Evolutionary conservation across 495 filamentous ascomycete species (phyloP).

Genomic region (Aspergillus funiculosus): DNA sequence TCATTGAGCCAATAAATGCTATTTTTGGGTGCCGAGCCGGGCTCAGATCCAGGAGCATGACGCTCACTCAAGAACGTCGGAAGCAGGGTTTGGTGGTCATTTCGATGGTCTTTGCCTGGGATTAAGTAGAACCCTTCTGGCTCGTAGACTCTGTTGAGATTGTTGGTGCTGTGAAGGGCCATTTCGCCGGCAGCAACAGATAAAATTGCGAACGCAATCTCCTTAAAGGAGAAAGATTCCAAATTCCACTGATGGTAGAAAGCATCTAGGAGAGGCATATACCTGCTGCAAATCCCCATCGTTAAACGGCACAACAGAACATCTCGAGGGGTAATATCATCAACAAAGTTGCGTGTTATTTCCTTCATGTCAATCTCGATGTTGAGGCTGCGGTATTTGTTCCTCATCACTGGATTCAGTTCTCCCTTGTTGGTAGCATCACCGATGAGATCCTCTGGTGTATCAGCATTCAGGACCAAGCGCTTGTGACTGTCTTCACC

Average conservation of each 20-base stretch:
- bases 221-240: conserved; percentile 12
- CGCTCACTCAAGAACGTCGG: conserved; percentile 14
- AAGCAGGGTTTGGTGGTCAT: conserved; percentile 6
- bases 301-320: too few relatives aligned
- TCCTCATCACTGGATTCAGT: neutral
- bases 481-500: conserved; percentile 2
- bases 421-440: conserved; percentile 5
- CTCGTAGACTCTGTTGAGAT: conserved; percentile 9
- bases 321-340: too few relatives aligned
- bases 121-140: conserved; percentile 16
- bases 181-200: conserved; percentile 20
- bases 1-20: conserved; percentile 16
- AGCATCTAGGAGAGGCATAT: conserved; percentile 6
- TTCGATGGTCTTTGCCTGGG: neutral
- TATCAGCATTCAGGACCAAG: neutral
- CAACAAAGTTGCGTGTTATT: conserved; percentile 2
- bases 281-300: neutral
- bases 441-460: conserved; percentile 13
- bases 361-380: neutral
- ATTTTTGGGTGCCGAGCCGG: conserved; percentile 18
- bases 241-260: conserved; percentile 11
- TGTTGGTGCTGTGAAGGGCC: neutral
- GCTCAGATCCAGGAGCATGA: conserved; percentile 10
- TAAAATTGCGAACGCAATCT: conserved; percentile 18
- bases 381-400: neutral